Percentiles rank a stretch among this genome's conserved stretches.
These are phyloP conservation scores for Narthecium ossifragum DNA, from an alignment of 106 monocot species.

Conservation along the genomic window DNA sequence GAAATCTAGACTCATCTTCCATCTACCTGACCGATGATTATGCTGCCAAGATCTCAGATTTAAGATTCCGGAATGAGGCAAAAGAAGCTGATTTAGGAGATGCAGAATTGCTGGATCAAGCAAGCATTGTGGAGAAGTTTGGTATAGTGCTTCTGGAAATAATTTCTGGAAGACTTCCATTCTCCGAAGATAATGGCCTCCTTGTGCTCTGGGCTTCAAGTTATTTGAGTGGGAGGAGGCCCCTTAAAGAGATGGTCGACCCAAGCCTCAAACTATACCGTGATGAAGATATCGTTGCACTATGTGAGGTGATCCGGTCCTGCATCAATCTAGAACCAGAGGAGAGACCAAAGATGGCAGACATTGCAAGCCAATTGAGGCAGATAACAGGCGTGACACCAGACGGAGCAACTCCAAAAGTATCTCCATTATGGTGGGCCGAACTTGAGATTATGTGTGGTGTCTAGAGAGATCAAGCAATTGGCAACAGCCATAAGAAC, in stretches of 20 bases:
- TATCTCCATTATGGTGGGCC: conserved; percentile 89
- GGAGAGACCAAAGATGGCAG: conserved; percentile 45
- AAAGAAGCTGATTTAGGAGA: conserved; percentile 1
- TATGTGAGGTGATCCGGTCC: conserved; percentile 36
- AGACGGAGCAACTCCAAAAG: conserved; percentile 49
- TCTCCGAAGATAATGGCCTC: conserved; percentile 52
- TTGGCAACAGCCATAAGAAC: background rate
- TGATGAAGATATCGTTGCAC: conserved; percentile 29
- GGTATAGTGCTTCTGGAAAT: conserved; percentile 73
- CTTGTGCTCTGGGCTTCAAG: conserved; percentile 70
- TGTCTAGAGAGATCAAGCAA: conserved; percentile 30
- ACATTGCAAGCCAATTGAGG: conserved; percentile 34
- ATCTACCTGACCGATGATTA: conserved; percentile 55
- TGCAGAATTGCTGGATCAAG: conserved; percentile 11
- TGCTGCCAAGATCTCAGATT: conserved; percentile 68
- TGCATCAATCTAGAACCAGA: conserved; percentile 36
- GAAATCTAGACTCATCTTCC: conserved; percentile 29
- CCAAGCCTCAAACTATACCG: conserved; percentile 26
- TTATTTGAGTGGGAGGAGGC: conserved; percentile 49
- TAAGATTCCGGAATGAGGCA: conserved; percentile 37
- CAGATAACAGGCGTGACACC: conserved; percentile 41
- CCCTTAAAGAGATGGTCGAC: conserved; percentile 51
- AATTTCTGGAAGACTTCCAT: conserved; percentile 64
- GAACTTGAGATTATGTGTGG: conserved; percentile 70
- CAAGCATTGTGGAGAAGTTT: conserved; percentile 56